phyloP scores from a whole-genome alignment of 129 eudicot genomes.

The Lactuca saligna region DNA sequence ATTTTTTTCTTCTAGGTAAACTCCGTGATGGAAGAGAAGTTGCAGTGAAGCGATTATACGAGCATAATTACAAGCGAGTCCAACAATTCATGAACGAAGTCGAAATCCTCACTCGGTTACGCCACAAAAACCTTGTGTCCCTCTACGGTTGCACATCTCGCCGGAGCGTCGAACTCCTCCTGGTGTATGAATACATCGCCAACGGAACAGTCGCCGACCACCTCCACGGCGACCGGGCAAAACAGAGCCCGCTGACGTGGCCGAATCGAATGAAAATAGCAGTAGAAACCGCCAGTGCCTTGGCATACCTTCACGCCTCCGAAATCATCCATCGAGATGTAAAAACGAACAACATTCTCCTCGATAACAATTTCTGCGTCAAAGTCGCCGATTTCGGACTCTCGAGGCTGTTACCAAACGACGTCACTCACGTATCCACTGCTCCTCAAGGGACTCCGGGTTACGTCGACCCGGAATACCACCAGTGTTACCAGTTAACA shows the following conservation, averaged over 20 bases:
- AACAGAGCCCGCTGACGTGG: constrained; percentile 53
- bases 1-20: constrained; percentile 43
- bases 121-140: constrained; percentile 62
- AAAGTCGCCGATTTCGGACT: constrained; percentile 65
- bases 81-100: constrained; percentile 83
- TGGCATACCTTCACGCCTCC: constrained; percentile 74
- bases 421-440: constrained; percentile 75
- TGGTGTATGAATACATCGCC: constrained; percentile 54
- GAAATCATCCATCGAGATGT: constrained; percentile 67
- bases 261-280: constrained; percentile 73
- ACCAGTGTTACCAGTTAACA: constrained; percentile 73
- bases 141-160: constrained; percentile 84
- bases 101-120: constrained; percentile 56
- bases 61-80: constrained; percentile 61
- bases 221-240: constrained; percentile 61
- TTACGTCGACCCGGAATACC: constrained; percentile 85
- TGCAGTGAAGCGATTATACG: constrained; percentile 78
- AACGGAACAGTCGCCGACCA: constrained; percentile 80
- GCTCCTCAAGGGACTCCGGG: constrained; percentile 99
- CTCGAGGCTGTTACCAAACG: constrained; percentile 62
- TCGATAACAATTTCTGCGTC: constrained; percentile 42
- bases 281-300: constrained; percentile 68
- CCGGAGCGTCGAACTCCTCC: constrained; percentile 57
- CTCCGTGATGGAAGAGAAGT: constrained; percentile 77
- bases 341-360: constrained; percentile 51